A percentile compares a stretch with the other conserved stretches of the same genome.
Conservation (phyloP, 2,329 filamentous ascomycete genomes). For the Chaetomium globosum region DNA sequence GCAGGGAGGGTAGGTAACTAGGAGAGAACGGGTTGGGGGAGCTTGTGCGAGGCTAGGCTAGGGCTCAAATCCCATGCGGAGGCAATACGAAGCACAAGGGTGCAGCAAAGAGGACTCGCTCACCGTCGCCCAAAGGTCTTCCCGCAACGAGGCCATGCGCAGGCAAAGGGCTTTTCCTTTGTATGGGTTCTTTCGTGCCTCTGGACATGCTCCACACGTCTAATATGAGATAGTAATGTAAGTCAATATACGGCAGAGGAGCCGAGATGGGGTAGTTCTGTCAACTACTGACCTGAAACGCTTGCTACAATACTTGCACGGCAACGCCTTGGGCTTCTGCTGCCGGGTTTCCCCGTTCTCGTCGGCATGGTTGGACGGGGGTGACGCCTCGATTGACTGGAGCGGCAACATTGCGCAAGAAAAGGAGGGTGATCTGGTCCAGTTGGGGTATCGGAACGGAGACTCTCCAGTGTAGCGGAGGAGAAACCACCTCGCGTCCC, state of each 20-base stretch:
- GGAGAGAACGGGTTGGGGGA: slow-evolving; percentile 12
- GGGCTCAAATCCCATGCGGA: slow-evolving; percentile 22
- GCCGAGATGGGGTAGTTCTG: slow-evolving; percentile 37
- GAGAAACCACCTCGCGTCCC: slow-evolving; percentile 32
- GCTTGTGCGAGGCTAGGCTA: slow-evolving; percentile 21
- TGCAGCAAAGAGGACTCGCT: slow-evolving; percentile 42
- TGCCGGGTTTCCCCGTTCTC: slow-evolving; percentile 57
- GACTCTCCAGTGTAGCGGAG: slow-evolving; percentile 26
- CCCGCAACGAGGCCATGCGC: slow-evolving; percentile 61
- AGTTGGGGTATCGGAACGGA: slow-evolving; percentile 37
- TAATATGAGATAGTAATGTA: slow-evolving; percentile 48
- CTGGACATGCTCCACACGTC: slow-evolving; percentile 66
- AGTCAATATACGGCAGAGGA: slow-evolving; percentile 44
- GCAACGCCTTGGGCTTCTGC: slow-evolving; percentile 63
- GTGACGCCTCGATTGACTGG: slow-evolving; percentile 55
- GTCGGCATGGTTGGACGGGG: slow-evolving; percentile 45
- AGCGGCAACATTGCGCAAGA: slow-evolving; percentile 52
- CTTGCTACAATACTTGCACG: slow-evolving; percentile 66
- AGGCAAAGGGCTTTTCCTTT: slow-evolving; percentile 66
- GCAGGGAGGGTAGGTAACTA: slow-evolving; percentile 3
- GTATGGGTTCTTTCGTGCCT: slow-evolving; percentile 66
- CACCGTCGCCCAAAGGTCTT: slow-evolving; percentile 66
- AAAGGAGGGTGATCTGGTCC: slow-evolving; percentile 22
- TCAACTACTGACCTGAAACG: slow-evolving; percentile 57
- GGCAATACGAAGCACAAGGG: slow-evolving; percentile 24